A percentile compares a stretch with the other conserved stretches of the same genome.
Evolutionary conservation across 192 early-diverging fungal genomes (phyloP).

Genomic region (Radiomyces spectabilis): DNA sequence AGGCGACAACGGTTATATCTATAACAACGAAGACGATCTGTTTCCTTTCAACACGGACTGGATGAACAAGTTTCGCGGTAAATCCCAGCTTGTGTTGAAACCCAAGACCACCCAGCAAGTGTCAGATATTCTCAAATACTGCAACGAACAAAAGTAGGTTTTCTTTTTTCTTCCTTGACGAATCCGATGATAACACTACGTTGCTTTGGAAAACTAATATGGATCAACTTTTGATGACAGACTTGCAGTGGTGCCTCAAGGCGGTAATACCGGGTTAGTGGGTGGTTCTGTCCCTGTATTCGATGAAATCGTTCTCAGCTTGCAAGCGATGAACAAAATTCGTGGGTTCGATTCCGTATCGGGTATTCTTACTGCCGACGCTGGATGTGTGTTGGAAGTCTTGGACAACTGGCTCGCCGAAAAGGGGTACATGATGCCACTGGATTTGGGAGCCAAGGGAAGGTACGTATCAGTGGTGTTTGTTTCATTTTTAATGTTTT

Average conservation of each 20-base stretch:
- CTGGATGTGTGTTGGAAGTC: constrained; percentile 87
- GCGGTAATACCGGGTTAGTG: constrained; percentile 96
- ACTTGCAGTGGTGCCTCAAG: constrained; percentile 94
- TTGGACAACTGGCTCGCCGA: constrained; percentile 84
- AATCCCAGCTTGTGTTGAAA: constrained; percentile 71
- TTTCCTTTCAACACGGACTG: constrained; percentile 80
- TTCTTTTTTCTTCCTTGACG: background rate
- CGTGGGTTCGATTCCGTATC: constrained; percentile 66
- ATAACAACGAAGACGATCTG: constrained; percentile 52
- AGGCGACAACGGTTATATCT: constrained; percentile 28
- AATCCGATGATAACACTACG: no score
- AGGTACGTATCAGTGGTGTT: no score
- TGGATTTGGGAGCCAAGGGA: constrained; percentile 87
- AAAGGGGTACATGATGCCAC: constrained; percentile 82
- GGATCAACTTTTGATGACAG: no score
- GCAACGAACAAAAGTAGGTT: constrained; percentile 59
- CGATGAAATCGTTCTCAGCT: constrained; percentile 88
- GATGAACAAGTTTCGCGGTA: constrained; percentile 91
- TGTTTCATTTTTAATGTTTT: no score
- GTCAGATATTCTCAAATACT: constrained; percentile 77
- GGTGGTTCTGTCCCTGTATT: constrained; percentile 93
- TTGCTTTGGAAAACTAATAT: no score
- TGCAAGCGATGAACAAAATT: constrained; percentile 74
- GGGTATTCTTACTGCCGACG: constrained; percentile 77
- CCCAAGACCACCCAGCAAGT: constrained; percentile 86